phyloP scores from a whole-genome alignment of 371 early-diverging fungal species.

The Syncephalastrum contaminatum region DNA sequence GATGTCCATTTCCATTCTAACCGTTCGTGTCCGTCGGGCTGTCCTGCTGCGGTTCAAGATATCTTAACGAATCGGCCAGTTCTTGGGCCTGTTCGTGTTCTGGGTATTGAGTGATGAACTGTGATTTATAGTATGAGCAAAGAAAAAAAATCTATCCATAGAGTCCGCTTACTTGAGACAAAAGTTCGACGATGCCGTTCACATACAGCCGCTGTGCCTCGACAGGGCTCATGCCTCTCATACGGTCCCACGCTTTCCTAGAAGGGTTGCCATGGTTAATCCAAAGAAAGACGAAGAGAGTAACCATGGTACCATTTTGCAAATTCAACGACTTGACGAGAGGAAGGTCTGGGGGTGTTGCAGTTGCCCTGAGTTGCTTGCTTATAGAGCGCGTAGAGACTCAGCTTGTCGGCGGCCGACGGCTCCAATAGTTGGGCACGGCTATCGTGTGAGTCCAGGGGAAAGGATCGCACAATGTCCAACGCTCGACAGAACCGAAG shows the following conservation, averaged over 20 bases:
- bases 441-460: constrained; percentile 12
- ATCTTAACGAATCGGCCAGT: constrained; percentile 12
- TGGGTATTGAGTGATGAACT: constrained; percentile 23
- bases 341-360: constrained; percentile 37
- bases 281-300: not conserved
- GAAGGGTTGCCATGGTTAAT: not conserved
- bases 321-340: constrained; percentile 20
- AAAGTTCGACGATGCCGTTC: constrained; percentile 21
- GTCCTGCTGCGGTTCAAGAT: constrained; percentile 9
- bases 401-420: constrained; percentile 62
- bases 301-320: constrained; percentile 35
- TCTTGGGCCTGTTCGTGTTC: constrained; percentile 16
- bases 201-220: constrained; percentile 34
- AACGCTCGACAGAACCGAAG: constrained; percentile 32
- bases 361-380: constrained; percentile 75
- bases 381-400: constrained; percentile 77
- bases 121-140: not conserved
- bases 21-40: too few species aligned
- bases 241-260: constrained; percentile 40
- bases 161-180: constrained; percentile 21
- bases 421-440: constrained; percentile 38
- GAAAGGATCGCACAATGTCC: constrained; percentile 27
- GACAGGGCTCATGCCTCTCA: constrained; percentile 29
- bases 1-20: too few species aligned
- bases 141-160: not conserved